These are phyloP conservation scores for Sporisorium iseilematis-ciliati DNA, from an alignment of 1,284 basidiomycete species.

Conservation along the genomic window DNA sequence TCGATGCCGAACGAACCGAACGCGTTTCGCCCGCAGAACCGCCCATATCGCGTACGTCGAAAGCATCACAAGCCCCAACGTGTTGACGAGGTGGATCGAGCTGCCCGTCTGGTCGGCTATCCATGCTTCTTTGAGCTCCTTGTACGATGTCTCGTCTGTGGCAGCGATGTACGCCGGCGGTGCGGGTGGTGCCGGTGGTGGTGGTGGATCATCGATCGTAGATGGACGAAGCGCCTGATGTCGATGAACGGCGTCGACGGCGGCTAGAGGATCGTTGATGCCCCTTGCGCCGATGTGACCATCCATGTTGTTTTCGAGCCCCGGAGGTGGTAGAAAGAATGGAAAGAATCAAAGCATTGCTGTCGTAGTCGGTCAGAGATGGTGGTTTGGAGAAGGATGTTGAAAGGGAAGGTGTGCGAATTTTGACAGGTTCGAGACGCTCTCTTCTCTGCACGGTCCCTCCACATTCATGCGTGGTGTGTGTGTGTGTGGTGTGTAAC, in stretches of 20 bases:
- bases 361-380: neutral
- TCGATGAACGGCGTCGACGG: constrained; percentile 30
- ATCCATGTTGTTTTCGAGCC: constrained; percentile 17
- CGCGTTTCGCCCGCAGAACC: constrained; percentile 20
- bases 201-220: neutral
- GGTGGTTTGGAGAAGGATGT: neutral
- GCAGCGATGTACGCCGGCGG: neutral
- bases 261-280: constrained; percentile 24
- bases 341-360: constrained; percentile 4
- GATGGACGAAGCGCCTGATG: constrained; percentile 11
- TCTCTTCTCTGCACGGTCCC: too few relatives aligned
- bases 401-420: too few relatives aligned
- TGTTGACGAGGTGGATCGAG: constrained; percentile 80
- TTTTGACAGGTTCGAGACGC: too few relatives aligned
- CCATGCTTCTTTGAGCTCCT: constrained; percentile 86
- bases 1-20: constrained; percentile 25
- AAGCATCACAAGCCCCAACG: constrained; percentile 79
- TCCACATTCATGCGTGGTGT: too few relatives aligned
- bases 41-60: constrained; percentile 73
- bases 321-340: neutral
- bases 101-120: constrained; percentile 85
- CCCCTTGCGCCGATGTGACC: constrained; percentile 9
- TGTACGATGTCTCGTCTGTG: constrained; percentile 74
- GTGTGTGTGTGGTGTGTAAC: too few relatives aligned
- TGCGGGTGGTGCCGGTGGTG: constrained; percentile 2